Evolutionary conservation across 345 rosid species (phyloP).

Genomic region (Euphorbia pulcherrima): DNA sequence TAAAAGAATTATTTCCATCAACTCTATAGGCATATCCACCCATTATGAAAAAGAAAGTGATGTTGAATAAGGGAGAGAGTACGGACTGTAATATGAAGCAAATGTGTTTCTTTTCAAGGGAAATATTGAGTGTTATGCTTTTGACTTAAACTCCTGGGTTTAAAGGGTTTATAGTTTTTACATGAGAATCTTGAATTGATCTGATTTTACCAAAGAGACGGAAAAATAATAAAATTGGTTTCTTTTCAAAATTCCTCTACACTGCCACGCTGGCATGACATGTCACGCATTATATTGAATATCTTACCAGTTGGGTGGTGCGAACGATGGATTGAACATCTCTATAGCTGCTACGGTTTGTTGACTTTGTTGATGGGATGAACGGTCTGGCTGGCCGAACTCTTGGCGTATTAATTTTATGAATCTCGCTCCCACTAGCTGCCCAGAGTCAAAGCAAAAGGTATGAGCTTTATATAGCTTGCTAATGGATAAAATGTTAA

Average conservation of each 20-base stretch:
- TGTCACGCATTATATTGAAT: background rate
- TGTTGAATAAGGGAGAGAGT: too few relatives aligned
- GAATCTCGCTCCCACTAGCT: slow-evolving; percentile 49
- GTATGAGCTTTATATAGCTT: background rate
- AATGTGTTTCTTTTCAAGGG: background rate
- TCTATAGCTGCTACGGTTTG: slow-evolving; percentile 41
- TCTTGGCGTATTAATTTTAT: slow-evolving; percentile 48
- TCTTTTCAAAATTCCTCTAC: background rate
- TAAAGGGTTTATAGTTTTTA: background rate
- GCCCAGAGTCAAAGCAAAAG: slow-evolving; percentile 15
- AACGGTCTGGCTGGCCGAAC: slow-evolving; percentile 46
- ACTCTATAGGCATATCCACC: background rate
- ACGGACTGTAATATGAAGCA: too few relatives aligned
- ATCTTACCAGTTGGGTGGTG: slow-evolving; percentile 40
- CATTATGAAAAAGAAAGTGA: background rate
- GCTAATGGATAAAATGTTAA: background rate
- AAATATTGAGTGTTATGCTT: background rate
- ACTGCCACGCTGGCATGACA: background rate
- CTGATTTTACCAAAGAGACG: background rate
- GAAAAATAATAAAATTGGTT: too few relatives aligned
- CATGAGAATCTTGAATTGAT: background rate
- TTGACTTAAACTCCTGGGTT: background rate
- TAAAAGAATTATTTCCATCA: too few relatives aligned
- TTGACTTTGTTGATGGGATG: slow-evolving; percentile 36
- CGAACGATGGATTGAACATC: slow-evolving; percentile 57